Percentiles rank a stretch among this genome's conserved stretches.
Evolutionary conservation across 78 protist species (phyloP).

Genomic region (Dictyostelium intermedium): DNA sequence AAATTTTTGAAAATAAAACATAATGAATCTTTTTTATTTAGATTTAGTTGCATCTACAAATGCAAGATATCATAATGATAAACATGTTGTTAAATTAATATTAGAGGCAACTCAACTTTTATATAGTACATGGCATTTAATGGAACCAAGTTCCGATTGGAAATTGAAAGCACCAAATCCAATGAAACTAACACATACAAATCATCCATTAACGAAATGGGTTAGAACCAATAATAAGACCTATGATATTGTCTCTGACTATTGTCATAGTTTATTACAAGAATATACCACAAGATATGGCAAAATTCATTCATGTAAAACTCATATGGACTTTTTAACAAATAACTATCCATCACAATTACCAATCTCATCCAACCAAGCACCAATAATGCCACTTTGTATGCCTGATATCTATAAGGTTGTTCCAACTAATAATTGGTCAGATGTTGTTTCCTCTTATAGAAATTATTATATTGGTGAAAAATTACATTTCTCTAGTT

Average conservation of each 20-base stretch:
- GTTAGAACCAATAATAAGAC: background rate
- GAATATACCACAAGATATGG: constrained; percentile 24
- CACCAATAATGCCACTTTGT: constrained; percentile 25
- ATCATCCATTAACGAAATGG: constrained; percentile 26
- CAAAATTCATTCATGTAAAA: background rate
- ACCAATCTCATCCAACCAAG: background rate
- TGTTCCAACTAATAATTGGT: background rate
- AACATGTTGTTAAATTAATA: constrained; percentile 51
- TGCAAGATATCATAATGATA: constrained; percentile 46
- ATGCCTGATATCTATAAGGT: constrained; percentile 44
- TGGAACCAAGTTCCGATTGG: background rate
- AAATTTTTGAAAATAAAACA: background rate
- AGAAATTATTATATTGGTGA: constrained; percentile 26
- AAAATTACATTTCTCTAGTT: constrained; percentile 22
- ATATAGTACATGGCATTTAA: constrained; percentile 19
- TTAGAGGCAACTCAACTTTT: constrained; percentile 41
- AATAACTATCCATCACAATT: constrained; percentile 4
- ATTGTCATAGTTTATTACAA: background rate
- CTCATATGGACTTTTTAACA: constrained; percentile 12
- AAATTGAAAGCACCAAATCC: background rate
- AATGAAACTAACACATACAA: constrained; percentile 27
- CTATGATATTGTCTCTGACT: constrained; percentile 12
- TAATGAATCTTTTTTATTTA: constrained; percentile 45
- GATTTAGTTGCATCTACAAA: background rate
- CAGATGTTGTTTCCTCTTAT: constrained; percentile 25